phyloP scores from a whole-genome alignment of 495 filamentous ascomycete genomes.

The Tuber borchii region DNA sequence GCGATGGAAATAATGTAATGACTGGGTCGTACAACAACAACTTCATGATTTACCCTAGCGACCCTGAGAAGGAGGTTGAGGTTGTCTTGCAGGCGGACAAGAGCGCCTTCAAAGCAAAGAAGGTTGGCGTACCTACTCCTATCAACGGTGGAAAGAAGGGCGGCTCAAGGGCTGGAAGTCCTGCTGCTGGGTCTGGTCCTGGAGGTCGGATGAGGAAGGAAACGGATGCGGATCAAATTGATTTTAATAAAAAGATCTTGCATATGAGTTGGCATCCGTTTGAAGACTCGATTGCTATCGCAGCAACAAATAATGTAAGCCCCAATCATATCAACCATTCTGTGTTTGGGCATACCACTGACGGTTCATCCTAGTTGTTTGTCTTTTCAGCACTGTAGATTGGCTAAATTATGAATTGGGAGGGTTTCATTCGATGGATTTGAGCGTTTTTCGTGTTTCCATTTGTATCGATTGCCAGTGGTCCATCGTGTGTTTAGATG shows the following conservation, averaged over 20 bases:
- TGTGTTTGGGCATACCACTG: constrained; percentile 12
- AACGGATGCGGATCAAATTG: constrained; percentile 98
- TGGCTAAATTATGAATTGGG: constrained; percentile 31
- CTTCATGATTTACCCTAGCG: constrained; percentile 99
- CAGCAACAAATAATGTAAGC: constrained; percentile 97
- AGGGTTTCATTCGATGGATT: constrained; percentile 28
- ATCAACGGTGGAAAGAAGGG: constrained; percentile 85
- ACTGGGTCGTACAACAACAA: constrained; percentile 99
- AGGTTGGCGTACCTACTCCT: constrained; percentile 93
- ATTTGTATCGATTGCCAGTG: constrained; percentile 2
- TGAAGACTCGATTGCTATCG: constrained; percentile 99
- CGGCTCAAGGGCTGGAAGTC: constrained; percentile 78
- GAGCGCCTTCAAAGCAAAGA: constrained; percentile 99
- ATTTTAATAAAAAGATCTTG: constrained; percentile 99
- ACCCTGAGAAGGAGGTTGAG: constrained; percentile 90
- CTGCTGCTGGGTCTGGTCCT: constrained; percentile 69
- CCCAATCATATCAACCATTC: not conserved
- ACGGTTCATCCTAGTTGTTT: constrained; percentile 61
- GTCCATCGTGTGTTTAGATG: constrained; percentile 5
- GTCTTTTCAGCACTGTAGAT: constrained; percentile 94
- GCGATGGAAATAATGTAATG: constrained; percentile 98
- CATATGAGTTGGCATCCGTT: constrained; percentile 99
- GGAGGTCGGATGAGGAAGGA: constrained; percentile 96
- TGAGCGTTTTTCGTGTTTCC: constrained; percentile 27
- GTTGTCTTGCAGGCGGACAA: constrained; percentile 97